These are phyloP conservation scores for Pyrus betulifolia DNA, from an alignment of 306 rosid genomes.

Conservation along the genomic window DNA sequence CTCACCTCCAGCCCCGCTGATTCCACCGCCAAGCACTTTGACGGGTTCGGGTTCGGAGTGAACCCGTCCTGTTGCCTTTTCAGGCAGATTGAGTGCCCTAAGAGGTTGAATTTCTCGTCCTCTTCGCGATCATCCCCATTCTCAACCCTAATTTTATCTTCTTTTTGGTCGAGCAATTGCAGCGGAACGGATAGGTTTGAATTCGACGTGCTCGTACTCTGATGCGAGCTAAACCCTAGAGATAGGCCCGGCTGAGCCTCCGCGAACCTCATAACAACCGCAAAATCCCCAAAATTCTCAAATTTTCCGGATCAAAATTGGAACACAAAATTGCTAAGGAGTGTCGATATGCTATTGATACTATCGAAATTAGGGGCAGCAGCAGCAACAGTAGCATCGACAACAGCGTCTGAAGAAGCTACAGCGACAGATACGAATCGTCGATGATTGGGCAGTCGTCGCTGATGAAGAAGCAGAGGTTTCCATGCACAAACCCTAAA, in stretches of 20 bases:
- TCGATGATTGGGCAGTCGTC: conserved; percentile 2
- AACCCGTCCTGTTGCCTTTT: conserved; percentile 45
- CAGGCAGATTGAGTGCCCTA: conserved; percentile 43
- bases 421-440: conserved; percentile 37
- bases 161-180: conserved; percentile 30
- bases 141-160: conserved; percentile 23
- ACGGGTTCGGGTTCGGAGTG: conserved; percentile 6
- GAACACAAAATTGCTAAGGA: not conserved
- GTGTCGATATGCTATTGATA: not conserved
- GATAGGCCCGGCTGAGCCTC: conserved; percentile 49
- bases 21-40: conserved; percentile 42
- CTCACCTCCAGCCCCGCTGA: conserved; percentile 24
- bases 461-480: conserved; percentile 17
- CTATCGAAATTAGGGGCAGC: conserved; percentile 22
- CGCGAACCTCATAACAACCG: conserved; percentile 30
- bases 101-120: conserved; percentile 44
- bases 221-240: conserved; percentile 43
- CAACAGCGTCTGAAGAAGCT: conserved; percentile 40
- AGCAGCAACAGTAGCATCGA: conserved; percentile 73
- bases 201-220: conserved; percentile 7
- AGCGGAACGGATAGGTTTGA: conserved; percentile 16
- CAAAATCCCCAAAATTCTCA: not conserved
- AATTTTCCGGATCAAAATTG: not conserved
- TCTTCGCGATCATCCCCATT: conserved; percentile 26
- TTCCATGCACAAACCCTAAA: conserved; percentile 30